Conservation (phyloP, 1,139 yeast species). For the Debaryomycetaceae sp. region DNA sequence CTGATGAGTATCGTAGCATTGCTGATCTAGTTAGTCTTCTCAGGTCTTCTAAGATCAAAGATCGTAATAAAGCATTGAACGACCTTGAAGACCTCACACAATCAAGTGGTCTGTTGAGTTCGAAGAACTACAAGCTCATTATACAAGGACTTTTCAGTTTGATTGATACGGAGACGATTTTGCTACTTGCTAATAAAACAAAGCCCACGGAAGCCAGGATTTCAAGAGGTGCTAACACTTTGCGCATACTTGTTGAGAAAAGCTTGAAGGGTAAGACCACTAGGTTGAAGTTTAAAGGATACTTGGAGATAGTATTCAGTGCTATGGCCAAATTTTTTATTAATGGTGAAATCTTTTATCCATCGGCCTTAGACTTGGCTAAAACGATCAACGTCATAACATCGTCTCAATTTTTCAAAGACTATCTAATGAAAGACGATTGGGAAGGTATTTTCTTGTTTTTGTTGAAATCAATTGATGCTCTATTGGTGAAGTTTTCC, state of each 20-base stretch:
- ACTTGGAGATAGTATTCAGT: constrained; percentile 21
- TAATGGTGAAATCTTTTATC: constrained; percentile 21
- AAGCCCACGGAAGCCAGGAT: constrained; percentile 38
- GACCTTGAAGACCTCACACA: constrained; percentile 32
- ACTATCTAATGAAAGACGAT: constrained; percentile 32
- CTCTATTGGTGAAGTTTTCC: constrained; percentile 11
- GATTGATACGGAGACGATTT: constrained; percentile 38
- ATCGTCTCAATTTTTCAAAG: constrained; percentile 30
- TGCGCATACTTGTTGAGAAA: constrained; percentile 30
- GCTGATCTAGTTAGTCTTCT: constrained; percentile 16
- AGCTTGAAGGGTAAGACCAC: constrained; percentile 14
- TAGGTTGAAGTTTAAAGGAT: constrained; percentile 29
- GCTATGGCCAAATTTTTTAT: constrained; percentile 20
- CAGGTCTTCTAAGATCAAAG: constrained; percentile 48
- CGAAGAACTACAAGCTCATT: constrained; percentile 25
- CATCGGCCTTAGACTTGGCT: constrained; percentile 35
- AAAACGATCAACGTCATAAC: constrained; percentile 27
- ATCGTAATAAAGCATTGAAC: constrained; percentile 49
- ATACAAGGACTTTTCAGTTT: constrained; percentile 36
- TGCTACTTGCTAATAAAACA: constrained; percentile 27
- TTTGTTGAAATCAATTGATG: constrained; percentile 12
- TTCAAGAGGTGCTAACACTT: constrained; percentile 35
- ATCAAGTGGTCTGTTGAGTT: constrained; percentile 18
- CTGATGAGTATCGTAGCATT: constrained; percentile 14
- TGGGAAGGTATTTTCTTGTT: constrained; percentile 27